Evolutionary conservation across 176 grass and related monocot species (phyloP), one percentile per base, ranked within the genome.

Genomic region (Tillandsia fasciculata): DNA sequence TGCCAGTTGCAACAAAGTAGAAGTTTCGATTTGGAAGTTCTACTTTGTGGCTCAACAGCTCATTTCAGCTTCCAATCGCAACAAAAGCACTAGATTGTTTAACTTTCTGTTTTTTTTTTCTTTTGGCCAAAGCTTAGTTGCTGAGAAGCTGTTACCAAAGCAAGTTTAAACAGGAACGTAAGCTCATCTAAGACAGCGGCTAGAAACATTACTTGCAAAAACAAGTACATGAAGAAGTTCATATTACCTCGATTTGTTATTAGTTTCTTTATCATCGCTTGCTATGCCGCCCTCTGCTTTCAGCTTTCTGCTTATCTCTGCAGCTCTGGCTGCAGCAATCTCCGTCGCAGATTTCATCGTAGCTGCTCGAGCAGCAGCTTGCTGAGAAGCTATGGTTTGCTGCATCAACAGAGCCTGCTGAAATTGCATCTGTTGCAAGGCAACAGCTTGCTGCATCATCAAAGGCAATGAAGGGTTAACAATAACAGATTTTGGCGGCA

Each of bases 321-420:
- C 87, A 65, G 94, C 94, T 69, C 94, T 86, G 54, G 94, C 89
- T 51, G 89, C 81, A 74, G 94, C 94, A 76, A 87, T 87, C 77
- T 97, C 94, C 70, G 94, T 86, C 22, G 94, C 94, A 79, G 87
- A 93, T 79, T 97, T 97, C 94, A 97, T 97, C 12, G 94, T 93
- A 17, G 94, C 94, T 7, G 84, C 89, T 54, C 89, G 82, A 33
- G 75, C 77, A 67, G 89, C 94, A 74, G 89, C 84, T 48, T 87
- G 89, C 74, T 97, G 94, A 59, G 84, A 65, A 48, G 94, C 74
- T 65, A 91, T 71, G 61, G 89, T 47, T 22, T 92, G 90, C 68
- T 97, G 94, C 94, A 97, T 83, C 51, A 83, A n/a, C 48, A 97
- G 71, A 12, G 89, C 89, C 80, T 97, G 94, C 84, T 90, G 94